Conservation (phyloP, 176 grass and related monocot species). For the maize (Zea mays) region DNA sequence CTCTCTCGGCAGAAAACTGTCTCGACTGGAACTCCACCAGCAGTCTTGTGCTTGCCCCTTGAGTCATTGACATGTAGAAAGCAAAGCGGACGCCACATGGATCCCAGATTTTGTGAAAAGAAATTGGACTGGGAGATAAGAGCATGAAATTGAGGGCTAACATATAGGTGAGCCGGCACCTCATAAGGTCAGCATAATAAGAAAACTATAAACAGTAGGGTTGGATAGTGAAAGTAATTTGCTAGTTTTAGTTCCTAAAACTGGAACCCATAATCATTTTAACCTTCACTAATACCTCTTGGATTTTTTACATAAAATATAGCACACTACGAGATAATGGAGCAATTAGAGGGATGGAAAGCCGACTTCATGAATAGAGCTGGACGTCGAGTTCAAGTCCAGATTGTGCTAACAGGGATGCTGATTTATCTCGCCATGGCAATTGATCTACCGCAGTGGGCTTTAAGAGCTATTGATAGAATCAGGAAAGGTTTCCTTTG, state of each 20-base stretch:
- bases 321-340: slow-evolving; percentile 16
- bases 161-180: background rate
- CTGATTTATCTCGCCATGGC: too few species aligned
- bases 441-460: too few species aligned
- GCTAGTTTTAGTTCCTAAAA: background rate
- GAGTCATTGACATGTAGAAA: background rate
- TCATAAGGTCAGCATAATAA: background rate
- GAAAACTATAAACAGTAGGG: background rate
- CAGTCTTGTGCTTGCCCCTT: background rate
- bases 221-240: slow-evolving; percentile 12
- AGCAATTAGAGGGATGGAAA: too few species aligned
- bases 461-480: too few species aligned
- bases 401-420: too few species aligned
- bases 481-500: too few species aligned
- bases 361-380: too few species aligned
- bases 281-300: background rate
- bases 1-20: background rate
- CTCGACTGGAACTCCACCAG: background rate
- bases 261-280: background rate
- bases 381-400: too few species aligned
- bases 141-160: background rate
- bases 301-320: background rate
- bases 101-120: background rate
- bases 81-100: background rate
- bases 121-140: background rate